Evolutionary conservation across 2,329 filamentous ascomycete genomes (phyloP).

Genomic region (Fusarium tupiense): DNA sequence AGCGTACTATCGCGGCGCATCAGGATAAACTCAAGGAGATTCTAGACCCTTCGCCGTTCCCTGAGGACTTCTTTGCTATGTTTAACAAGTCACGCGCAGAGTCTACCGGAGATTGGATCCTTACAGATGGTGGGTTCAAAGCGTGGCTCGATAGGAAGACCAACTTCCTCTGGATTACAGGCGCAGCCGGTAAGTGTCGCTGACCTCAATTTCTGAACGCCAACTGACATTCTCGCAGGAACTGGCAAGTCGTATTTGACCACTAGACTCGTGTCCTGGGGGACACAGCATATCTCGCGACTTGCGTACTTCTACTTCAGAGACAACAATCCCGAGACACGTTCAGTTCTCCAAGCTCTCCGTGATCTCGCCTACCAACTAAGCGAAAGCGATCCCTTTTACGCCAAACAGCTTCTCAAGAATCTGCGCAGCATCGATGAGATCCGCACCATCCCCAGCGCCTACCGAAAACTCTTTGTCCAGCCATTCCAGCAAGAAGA

Average conservation of each 20-base stretch:
- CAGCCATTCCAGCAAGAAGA: conserved; percentile 50
- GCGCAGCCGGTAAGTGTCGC: conserved; percentile 51
- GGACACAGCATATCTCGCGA: conserved; percentile 47
- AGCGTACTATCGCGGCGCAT: conserved; percentile 46
- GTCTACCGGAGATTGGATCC: conserved; percentile 59
- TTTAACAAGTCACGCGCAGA: conserved; percentile 53
- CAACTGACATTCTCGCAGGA: conserved; percentile 32
- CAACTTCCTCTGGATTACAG: conserved; percentile 56
- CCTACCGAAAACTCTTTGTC: conserved; percentile 54
- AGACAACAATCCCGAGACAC: conserved; percentile 57
- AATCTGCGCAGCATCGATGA: conserved; percentile 51
- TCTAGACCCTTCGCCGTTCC: conserved; percentile 54
- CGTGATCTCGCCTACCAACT: conserved; percentile 59
- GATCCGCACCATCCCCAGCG: conserved; percentile 56
- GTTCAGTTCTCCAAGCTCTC: conserved; percentile 57
- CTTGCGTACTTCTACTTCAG: conserved; percentile 60
- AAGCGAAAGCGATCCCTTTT: conserved; percentile 56
- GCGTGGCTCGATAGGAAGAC: conserved; percentile 52
- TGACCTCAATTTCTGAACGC: not conserved
- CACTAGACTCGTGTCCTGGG: conserved; percentile 55
- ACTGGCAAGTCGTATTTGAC: conserved; percentile 59
- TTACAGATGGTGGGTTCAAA: conserved; percentile 51
- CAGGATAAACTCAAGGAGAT: conserved; percentile 53
- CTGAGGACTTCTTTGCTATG: conserved; percentile 54
- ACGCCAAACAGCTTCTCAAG: conserved; percentile 53